These are phyloP conservation scores for Coemansia brasiliensis DNA, from an alignment of 192 early-diverging fungal species.

Conservation along the genomic window DNA sequence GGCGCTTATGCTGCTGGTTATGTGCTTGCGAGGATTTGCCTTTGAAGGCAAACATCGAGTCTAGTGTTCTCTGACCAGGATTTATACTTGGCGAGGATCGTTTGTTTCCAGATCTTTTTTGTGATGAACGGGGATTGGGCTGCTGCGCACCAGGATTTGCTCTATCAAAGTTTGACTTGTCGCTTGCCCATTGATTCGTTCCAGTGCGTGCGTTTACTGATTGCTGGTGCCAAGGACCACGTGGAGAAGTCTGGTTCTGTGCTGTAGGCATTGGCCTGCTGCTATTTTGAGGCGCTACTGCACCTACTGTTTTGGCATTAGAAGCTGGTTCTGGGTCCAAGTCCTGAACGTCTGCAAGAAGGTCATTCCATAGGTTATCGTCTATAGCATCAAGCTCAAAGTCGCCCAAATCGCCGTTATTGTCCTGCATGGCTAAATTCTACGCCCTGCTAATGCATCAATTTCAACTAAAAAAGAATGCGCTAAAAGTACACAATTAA, in stretches of 20 bases:
- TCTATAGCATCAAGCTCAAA: conserved; percentile 39
- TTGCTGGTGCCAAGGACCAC: neutral
- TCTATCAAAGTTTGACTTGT: too few relatives aligned
- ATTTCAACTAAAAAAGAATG: conserved; percentile 4
- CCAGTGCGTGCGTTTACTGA: neutral
- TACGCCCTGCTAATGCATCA: neutral
- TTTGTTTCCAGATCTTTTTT: too few relatives aligned
- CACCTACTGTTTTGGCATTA: neutral
- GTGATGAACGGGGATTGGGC: too few relatives aligned
- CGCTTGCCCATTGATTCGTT: too few relatives aligned
- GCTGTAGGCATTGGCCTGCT: conserved; percentile 7
- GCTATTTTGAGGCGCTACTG: conserved; percentile 5
- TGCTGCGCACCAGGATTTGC: too few relatives aligned
- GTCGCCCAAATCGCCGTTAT: conserved; percentile 26
- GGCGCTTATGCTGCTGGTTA: conserved; percentile 3
- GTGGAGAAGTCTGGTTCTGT: neutral
- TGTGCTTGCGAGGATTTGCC: neutral
- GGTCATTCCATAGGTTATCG: conserved; percentile 33
- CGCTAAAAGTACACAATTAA: conserved; percentile 2
- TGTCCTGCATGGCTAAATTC: conserved; percentile 8
- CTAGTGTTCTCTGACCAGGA: conserved; percentile 37
- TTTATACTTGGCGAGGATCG: neutral
- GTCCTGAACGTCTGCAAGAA: conserved; percentile 35
- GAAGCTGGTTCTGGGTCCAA: conserved; percentile 6
- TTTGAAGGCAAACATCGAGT: conserved; percentile 30